Evolutionary conservation across 768 basidiomycete genomes (phyloP).

Genomic region (Pleurotus djamor): DNA sequence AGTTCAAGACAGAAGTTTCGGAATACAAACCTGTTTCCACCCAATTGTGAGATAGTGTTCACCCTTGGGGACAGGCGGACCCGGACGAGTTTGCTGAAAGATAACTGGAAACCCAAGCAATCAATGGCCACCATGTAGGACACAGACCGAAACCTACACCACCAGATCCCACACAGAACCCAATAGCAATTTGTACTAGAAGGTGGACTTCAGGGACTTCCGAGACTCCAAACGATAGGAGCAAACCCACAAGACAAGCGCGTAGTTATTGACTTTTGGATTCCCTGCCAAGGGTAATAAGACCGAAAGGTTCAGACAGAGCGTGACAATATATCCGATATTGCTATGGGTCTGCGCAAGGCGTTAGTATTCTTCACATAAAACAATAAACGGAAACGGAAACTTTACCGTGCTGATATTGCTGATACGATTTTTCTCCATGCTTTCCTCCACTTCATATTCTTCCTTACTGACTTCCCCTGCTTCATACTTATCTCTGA

Average conservation of each 20-base stretch:
- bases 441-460: slow-evolving; percentile 71
- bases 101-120: slow-evolving; percentile 47
- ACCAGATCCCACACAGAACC: slow-evolving; percentile 84
- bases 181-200: slow-evolving; percentile 68
- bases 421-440: slow-evolving; percentile 84
- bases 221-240: not conserved
- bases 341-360: slow-evolving; percentile 65
- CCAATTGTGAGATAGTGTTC: slow-evolving; percentile 80
- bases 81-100: slow-evolving; percentile 82
- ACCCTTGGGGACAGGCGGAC: slow-evolving; percentile 74
- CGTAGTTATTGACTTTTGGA: slow-evolving; percentile 72
- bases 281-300: slow-evolving; percentile 60
- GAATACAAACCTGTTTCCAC: slow-evolving; percentile 70
- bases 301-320: slow-evolving; percentile 67
- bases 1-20: not conserved
- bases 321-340: slow-evolving; percentile 66
- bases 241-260: slow-evolving; percentile 59
- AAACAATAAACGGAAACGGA: not conserved
- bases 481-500: slow-evolving; percentile 54
- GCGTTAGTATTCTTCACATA: not conserved
- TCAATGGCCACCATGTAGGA: not conserved
- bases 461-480: slow-evolving; percentile 59
- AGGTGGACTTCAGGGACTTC: not conserved
- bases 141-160: slow-evolving; percentile 54
- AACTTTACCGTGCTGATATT: slow-evolving; percentile 75